Percentiles rank a stretch among this genome's conserved stretches.
Evolutionary conservation across 768 basidiomycete genomes (phyloP).

Genomic region (Mycena indigotica): DNA sequence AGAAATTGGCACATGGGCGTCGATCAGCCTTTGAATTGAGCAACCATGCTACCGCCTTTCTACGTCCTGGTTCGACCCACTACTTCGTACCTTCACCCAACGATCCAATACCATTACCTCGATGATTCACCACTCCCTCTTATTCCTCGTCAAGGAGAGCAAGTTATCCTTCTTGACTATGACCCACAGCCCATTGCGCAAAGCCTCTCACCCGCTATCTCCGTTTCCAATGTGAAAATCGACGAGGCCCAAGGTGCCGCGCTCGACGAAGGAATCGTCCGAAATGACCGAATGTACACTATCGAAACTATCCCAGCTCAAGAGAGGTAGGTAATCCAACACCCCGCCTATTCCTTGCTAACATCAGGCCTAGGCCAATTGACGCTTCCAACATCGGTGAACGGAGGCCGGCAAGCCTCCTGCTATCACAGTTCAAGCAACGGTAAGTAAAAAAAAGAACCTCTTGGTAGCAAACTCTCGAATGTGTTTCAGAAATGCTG

Average conservation of each 20-base stretch:
- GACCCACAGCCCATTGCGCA: slow-evolving; percentile 48
- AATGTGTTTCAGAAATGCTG: slow-evolving; percentile 45
- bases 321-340: slow-evolving; percentile 50
- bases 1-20: neutral
- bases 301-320: slow-evolving; percentile 63
- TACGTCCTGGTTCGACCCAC: slow-evolving; percentile 69
- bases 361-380: slow-evolving; percentile 11
- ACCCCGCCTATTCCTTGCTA: too few species aligned
- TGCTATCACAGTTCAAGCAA: slow-evolving; percentile 67
- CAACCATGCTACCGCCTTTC: slow-evolving; percentile 48
- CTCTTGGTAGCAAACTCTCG: slow-evolving; percentile 8
- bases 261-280: slow-evolving; percentile 40
- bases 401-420: slow-evolving; percentile 49
- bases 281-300: slow-evolving; percentile 74
- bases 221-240: slow-evolving; percentile 61
- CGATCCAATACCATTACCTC: slow-evolving; percentile 79
- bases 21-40: neutral
- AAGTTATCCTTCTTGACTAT: slow-evolving; percentile 74
- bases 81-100: slow-evolving; percentile 63
- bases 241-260: slow-evolving; percentile 68
- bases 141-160: slow-evolving; percentile 64
- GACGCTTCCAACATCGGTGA: slow-evolving; percentile 31
- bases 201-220: slow-evolving; percentile 48
- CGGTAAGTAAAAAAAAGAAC: too few species aligned
- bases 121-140: slow-evolving; percentile 75